Evolutionary conservation across 768 basidiomycete genomes (phyloP).

Genomic region (Trametes sanguinea): DNA sequence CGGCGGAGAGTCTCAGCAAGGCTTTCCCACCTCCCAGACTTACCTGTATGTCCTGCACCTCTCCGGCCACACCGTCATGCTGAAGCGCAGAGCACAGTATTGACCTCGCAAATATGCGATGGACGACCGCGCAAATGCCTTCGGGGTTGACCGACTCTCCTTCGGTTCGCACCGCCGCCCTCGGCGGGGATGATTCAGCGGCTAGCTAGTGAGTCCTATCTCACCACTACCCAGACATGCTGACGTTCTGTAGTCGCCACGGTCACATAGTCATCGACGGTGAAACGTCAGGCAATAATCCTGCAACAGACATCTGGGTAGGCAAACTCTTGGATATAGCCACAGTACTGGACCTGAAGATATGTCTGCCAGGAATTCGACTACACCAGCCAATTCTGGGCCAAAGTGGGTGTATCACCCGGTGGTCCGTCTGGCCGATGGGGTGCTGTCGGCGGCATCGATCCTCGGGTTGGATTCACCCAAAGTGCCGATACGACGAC

Average conservation of each 20-base stretch:
- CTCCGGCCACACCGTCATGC: background rate
- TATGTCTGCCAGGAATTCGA: conserved; percentile 64
- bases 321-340: conserved; percentile 24
- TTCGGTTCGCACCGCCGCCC: conserved; percentile 61
- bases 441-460: conserved; percentile 76
- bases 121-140: conserved; percentile 60
- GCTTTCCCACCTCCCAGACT: conserved; percentile 61
- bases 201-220: conserved; percentile 72
- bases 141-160: conserved; percentile 49
- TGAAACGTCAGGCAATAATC: conserved; percentile 50
- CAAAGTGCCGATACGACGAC: conserved; percentile 44
- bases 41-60: conserved; percentile 53
- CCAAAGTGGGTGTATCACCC: conserved; percentile 52
- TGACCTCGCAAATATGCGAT: conserved; percentile 58
- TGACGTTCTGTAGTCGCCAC: conserved; percentile 52
- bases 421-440: conserved; percentile 63
- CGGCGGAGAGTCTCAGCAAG: conserved; percentile 71
- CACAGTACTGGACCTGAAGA: conserved; percentile 8
- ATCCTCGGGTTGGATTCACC: conserved; percentile 45
- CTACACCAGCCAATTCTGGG: conserved; percentile 78
- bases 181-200: conserved; percentile 70
- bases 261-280: conserved; percentile 79
- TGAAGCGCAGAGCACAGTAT: conserved; percentile 44
- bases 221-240: conserved; percentile 7
- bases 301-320: conserved; percentile 77